Conservation (phyloP, 371 early-diverging fungal species). For the Parasitella parasitica region DNA sequence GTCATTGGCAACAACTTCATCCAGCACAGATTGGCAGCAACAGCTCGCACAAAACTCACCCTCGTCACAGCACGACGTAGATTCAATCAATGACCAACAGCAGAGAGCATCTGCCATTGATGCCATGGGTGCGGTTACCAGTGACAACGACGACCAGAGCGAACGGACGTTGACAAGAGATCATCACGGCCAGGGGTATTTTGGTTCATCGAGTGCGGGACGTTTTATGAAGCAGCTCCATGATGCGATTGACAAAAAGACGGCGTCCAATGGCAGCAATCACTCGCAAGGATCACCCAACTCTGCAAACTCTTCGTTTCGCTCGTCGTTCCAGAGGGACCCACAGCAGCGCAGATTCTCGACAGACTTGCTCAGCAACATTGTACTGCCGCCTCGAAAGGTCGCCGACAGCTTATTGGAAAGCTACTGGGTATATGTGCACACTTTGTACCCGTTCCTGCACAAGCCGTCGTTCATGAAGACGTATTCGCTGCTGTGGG, state of each 20-base stretch:
- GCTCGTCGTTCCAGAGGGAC: not conserved
- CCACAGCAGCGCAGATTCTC: not conserved
- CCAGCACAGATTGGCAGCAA: not conserved
- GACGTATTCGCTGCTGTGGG: slow-evolving; percentile 25
- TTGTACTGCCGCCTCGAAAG: slow-evolving; percentile 27
- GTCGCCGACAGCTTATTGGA: slow-evolving; percentile 20
- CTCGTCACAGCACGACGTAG: not conserved
- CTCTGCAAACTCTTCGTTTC: not conserved
- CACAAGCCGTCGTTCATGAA: slow-evolving; percentile 26
- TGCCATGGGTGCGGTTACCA: slow-evolving; percentile 27
- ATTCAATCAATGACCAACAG: not conserved
- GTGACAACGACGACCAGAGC: slow-evolving; percentile 5
- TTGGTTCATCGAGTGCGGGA: slow-evolving; percentile 29
- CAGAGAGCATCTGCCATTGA: not conserved
- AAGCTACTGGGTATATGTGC: slow-evolving; percentile 28
- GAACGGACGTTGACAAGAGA: not conserved
- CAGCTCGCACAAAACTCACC: not conserved
- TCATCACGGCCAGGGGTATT: slow-evolving; percentile 20
- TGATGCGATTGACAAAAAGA: slow-evolving; percentile 26
- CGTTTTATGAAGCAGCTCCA: slow-evolving; percentile 27
- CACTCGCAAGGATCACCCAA: slow-evolving; percentile 5
- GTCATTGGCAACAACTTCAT: not conserved
- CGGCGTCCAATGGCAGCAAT: not conserved
- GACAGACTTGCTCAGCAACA: slow-evolving; percentile 9
- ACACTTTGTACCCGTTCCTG: slow-evolving; percentile 29